phyloP scores from a whole-genome alignment of 148 eudicot genomes.

The Nepenthes gracilis region DNA sequence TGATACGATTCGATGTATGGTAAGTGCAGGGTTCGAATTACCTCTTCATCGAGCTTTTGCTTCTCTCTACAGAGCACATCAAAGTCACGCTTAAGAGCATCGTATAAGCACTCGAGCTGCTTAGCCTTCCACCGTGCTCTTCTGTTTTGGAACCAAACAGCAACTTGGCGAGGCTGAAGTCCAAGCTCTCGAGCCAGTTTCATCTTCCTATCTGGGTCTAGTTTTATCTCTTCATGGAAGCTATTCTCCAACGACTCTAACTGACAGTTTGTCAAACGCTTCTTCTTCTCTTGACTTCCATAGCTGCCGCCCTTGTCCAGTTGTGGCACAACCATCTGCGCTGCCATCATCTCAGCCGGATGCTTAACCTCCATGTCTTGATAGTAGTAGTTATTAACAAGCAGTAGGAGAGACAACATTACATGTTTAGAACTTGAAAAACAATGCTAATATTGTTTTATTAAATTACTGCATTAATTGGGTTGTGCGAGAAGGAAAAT shows the following conservation, averaged over 20 bases:
- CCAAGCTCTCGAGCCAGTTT: constrained; percentile 11
- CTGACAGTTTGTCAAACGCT: constrained; percentile 6
- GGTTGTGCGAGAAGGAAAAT: background rate
- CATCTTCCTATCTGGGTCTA: constrained; percentile 13
- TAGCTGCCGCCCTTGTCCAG: constrained; percentile 4
- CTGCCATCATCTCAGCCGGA: constrained; percentile 12
- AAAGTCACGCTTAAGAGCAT: constrained; percentile 11
- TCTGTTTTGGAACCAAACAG: constrained; percentile 16
- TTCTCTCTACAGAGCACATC: constrained; percentile 10
- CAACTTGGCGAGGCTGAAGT: constrained; percentile 13
- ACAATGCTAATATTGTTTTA: background rate
- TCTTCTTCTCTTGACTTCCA: constrained; percentile 10
- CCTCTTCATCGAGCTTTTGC: constrained; percentile 16
- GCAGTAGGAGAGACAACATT: background rate
- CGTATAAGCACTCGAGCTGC: constrained; percentile 12
- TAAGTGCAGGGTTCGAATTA: background rate
- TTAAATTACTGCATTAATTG: background rate
- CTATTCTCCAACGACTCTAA: constrained; percentile 12
- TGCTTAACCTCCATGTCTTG: constrained; percentile 33
- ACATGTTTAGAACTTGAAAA: background rate
- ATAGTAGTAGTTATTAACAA: background rate
- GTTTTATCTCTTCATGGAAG: constrained; percentile 14
- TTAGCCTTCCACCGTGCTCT: constrained; percentile 17
- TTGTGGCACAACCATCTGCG: constrained; percentile 11
- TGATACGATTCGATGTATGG: too few relatives aligned